phyloP scores from a whole-genome alignment of 345 rosid genomes.

The Hibiscus trionum region DNA sequence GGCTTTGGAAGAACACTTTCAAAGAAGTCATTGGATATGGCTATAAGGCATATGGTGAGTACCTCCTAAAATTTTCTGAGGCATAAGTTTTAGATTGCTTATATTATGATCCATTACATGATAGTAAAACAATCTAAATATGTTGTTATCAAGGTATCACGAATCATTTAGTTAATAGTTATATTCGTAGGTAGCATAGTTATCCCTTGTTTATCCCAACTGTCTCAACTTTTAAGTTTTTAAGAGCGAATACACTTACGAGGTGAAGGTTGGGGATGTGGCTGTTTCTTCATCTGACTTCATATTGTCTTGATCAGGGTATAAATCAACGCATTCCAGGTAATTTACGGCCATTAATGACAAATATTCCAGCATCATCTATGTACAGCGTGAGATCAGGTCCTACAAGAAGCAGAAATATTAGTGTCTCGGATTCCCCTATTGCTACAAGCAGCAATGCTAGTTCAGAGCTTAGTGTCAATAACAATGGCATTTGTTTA shows the following conservation, averaged over 20 bases:
- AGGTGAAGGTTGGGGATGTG: background rate
- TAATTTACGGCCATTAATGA: constrained; percentile 81
- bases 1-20: constrained; percentile 95
- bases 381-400: constrained; percentile 97
- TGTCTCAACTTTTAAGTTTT: background rate
- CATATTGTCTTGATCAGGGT: constrained; percentile 44
- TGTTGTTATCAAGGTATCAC: background rate
- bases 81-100: background rate
- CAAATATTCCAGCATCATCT: constrained; percentile 93
- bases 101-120: background rate
- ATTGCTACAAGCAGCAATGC: constrained; percentile 97
- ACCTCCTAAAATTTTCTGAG: background rate
- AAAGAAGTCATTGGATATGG: constrained; percentile 98
- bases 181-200: background rate
- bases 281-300: constrained; percentile 7
- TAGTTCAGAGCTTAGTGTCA: constrained; percentile 88
- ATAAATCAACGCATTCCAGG: constrained; percentile 87
- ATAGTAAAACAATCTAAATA: background rate
- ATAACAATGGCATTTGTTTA: constrained; percentile 54
- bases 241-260: background rate
- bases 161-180: background rate
- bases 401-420: constrained; percentile 51
- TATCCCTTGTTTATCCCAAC: background rate
- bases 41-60: constrained; percentile 93
- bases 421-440: constrained; percentile 83